Conservation (phyloP, 2,329 filamentous ascomycete species). For the Dactylellina haptotyla region DNA sequence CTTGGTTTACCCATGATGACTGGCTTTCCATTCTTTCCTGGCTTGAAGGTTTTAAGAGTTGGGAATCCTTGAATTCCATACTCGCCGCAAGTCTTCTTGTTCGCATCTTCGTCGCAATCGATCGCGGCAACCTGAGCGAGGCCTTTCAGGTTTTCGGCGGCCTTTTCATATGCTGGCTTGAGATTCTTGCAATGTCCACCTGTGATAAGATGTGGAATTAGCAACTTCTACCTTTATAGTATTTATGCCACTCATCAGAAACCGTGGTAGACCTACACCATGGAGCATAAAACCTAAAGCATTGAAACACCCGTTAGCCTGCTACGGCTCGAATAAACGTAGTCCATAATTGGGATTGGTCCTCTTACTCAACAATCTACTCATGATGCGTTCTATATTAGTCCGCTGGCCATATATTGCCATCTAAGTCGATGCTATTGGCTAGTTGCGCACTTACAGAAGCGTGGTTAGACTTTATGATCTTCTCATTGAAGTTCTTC, state of each 20-base stretch:
- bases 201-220: constrained; percentile 41
- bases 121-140: constrained; percentile 93
- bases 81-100: constrained; percentile 84
- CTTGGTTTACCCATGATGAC: constrained; percentile 73
- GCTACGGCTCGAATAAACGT: neutral
- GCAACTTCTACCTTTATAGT: neutral
- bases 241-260: too few species aligned
- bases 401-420: constrained; percentile 16
- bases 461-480: constrained; percentile 89
- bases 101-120: constrained; percentile 91
- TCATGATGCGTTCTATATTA: constrained; percentile 59
- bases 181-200: constrained; percentile 94
- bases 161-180: constrained; percentile 95
- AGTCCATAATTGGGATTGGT: constrained; percentile 2
- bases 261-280: constrained; percentile 56
- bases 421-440: neutral
- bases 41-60: constrained; percentile 90
- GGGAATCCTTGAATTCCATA: constrained; percentile 95
- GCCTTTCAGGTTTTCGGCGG: constrained; percentile 85
- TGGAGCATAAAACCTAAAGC: constrained; percentile 57
- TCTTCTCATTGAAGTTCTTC: constrained; percentile 81
- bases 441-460: constrained; percentile 70
- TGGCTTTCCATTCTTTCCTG: constrained; percentile 77
- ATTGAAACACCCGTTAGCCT: constrained; percentile 20
- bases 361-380: constrained; percentile 67